Evolutionary conservation across 257 asterid genomes (phyloP).

Genomic region (Ehretia macrophylla): DNA sequence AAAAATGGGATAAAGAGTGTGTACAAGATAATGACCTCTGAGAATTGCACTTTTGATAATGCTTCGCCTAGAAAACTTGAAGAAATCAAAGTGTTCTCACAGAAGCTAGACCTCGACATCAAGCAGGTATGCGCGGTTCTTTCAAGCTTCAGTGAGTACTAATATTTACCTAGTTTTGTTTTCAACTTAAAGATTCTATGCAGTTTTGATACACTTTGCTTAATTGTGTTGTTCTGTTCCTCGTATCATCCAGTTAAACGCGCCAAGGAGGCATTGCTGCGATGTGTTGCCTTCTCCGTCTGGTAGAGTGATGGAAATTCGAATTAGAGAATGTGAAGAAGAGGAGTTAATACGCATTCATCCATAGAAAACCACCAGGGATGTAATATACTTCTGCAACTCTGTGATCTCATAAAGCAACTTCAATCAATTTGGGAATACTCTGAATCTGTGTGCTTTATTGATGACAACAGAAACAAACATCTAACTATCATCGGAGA

Average conservation of each 20-base stretch:
- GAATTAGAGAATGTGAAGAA: slow-evolving; percentile 65
- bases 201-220: neutral
- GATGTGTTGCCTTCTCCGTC: slow-evolving; percentile 55
- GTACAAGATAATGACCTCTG: slow-evolving; percentile 35
- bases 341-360: slow-evolving; percentile 67
- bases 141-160: too few relatives aligned
- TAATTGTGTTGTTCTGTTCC: neutral
- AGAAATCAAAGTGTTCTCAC: slow-evolving; percentile 54
- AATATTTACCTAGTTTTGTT: neutral
- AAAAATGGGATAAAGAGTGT: slow-evolving; percentile 30
- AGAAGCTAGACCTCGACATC: slow-evolving; percentile 42
- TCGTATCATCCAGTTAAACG: slow-evolving; percentile 39
- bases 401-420: too few relatives aligned
- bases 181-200: neutral
- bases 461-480: too few relatives aligned
- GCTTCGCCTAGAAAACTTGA: slow-evolving; percentile 58
- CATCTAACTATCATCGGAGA: too few relatives aligned
- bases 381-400: too few relatives aligned
- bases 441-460: too few relatives aligned
- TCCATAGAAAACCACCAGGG: neutral
- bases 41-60: slow-evolving; percentile 50
- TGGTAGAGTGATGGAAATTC: slow-evolving; percentile 46
- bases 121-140: slow-evolving; percentile 50
- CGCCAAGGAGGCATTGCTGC: slow-evolving; percentile 86
- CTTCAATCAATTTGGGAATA: too few relatives aligned